These are phyloP conservation scores for Tolypocladium tundrense DNA, from an alignment of 2,329 filamentous ascomycete genomes.

Conservation along the genomic window DNA sequence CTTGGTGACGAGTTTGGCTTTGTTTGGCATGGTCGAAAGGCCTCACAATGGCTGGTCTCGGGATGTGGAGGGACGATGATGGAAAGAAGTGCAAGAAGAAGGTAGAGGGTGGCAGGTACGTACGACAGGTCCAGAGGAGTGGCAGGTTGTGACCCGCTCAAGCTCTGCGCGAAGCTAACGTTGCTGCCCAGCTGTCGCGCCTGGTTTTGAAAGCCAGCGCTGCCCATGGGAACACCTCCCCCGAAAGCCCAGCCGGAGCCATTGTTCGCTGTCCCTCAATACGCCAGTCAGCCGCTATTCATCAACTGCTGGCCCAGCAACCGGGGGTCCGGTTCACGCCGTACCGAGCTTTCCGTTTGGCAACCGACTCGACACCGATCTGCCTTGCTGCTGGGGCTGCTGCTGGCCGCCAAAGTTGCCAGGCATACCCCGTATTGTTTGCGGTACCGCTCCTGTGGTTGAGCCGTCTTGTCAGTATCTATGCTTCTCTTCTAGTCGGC, in stretches of 20 bases:
- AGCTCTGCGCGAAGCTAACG: constrained; percentile 56
- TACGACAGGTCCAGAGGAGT: constrained; percentile 56
- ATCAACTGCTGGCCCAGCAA: background rate
- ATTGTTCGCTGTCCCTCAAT: constrained; percentile 33
- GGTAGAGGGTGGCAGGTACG: constrained; percentile 24
- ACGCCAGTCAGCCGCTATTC: constrained; percentile 6
- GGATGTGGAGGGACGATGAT: background rate
- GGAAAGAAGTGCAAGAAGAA: constrained; percentile 1
- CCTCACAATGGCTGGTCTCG: background rate
- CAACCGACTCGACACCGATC: constrained; percentile 48
- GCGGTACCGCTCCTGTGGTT: constrained; percentile 45
- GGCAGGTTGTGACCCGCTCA: constrained; percentile 51
- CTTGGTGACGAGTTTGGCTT: constrained; percentile 7
- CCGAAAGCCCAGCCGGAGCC: constrained; percentile 53
- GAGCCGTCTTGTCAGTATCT: constrained; percentile 15
- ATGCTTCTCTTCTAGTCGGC: background rate
- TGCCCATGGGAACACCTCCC: constrained; percentile 50
- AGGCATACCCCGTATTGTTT: constrained; percentile 52
- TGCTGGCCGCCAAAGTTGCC: constrained; percentile 49
- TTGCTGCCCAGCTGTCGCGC: constrained; percentile 46
- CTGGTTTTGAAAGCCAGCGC: constrained; percentile 41
- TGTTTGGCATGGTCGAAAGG: constrained; percentile 4
- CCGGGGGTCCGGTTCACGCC: background rate
- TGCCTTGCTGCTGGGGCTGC: constrained; percentile 42
- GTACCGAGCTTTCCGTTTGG: constrained; percentile 56